Base-by-base conservation (phyloP, 441 rosid species). In the Eutrema salsugineum region DNA sequence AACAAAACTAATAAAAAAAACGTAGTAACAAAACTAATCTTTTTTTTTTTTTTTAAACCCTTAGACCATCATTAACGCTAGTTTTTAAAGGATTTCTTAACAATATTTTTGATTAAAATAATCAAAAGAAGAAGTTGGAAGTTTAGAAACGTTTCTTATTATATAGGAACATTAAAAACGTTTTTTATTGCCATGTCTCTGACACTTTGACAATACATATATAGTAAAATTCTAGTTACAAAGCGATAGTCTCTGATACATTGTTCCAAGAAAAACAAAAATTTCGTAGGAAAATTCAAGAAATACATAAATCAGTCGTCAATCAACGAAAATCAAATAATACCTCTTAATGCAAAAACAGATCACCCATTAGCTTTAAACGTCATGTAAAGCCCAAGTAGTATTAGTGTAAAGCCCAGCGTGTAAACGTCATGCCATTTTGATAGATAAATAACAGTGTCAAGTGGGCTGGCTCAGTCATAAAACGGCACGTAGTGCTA, bases 401-500 rank as follows among this genome's bases (percentile, higher is more conserved):
- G 24, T 44, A 22, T 6, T 17, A 8, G 12, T 28, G 4, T 48
- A 50, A 44, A 66, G 72, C 66, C 77, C 77, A 65, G 3, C 19
- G 0, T 1, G 0, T 1, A 66, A 56, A 66, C 63, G 4, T 40
- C 72, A 20, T 40, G 56, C 28, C 54, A 8, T 66, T 64, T 57
- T 2, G 2, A 8, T 27, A 6, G 1, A n/a, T 32, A 47, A 36
- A 58, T 22, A 47, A 47, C 49, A 59, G 24, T 14, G 51, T 1
- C 5, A 19, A 50, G 43, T 70, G 40, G 68, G 12, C 8, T 17
- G 0, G 5, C 17, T 20, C 1, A 10, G 2, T 19, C n/a, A 6
- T 48, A 48, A 50, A 66, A 74, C 78, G 73, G 24, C 69, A 67
- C 36, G 68, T 5, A 51, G 73, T 67, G 3, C 1, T n/a, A 40